Base-by-base conservation (phyloP, 768 basidiomycete species). In the Heimioporus sp. region DNA sequence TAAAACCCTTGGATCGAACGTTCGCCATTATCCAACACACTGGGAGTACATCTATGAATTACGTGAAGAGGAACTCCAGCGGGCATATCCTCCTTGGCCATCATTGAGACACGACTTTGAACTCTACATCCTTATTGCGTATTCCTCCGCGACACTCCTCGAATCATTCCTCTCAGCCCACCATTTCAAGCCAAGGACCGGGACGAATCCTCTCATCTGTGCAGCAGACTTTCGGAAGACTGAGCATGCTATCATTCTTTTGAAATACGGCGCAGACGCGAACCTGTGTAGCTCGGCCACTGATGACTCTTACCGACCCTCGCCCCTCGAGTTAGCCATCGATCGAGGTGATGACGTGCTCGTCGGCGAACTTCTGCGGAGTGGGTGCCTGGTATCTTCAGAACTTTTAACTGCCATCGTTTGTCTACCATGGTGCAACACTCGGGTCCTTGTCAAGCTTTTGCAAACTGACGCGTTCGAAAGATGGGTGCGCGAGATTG, bases 171-270 rank as follows among this genome's bases (percentile, higher is more conserved):
- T 52, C 15, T 45, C 43, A 9, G 16, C 11, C 2, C n/a, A n/a
- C n/a, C n/a, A n/a, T n/a, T n/a, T 49, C 17, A 37, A 43, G 5
- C 34, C 30, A 30, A 49, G 48, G 10, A 8, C 10, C 4, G 43
- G 57, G 20, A 60, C 58, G 4, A 54, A 42, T 5, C 48, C 57
- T 0, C 52, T 58, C 1, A 19, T 58, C 15, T 58, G 58, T 31
- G 51, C 51, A 5, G 32, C 51, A 2, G 40, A 51, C 9, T 40
- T 44, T 1, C 30, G 28, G n/a, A 57, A 50, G 21, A 30, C 43
- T 6, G 38, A 49, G 0, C 56, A 58, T 30, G 46, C 48, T 15
- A 24, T 21, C 10, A 2, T 31, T 0, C 43, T 52, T 15, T 19
- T 52, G 7, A 2, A n/a, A 4, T 11, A 15, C 1, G 40, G 39